Evolutionary conservation across 495 filamentous ascomycete genomes (phyloP).

Genomic region (Penicillium dipodomyicola): DNA sequence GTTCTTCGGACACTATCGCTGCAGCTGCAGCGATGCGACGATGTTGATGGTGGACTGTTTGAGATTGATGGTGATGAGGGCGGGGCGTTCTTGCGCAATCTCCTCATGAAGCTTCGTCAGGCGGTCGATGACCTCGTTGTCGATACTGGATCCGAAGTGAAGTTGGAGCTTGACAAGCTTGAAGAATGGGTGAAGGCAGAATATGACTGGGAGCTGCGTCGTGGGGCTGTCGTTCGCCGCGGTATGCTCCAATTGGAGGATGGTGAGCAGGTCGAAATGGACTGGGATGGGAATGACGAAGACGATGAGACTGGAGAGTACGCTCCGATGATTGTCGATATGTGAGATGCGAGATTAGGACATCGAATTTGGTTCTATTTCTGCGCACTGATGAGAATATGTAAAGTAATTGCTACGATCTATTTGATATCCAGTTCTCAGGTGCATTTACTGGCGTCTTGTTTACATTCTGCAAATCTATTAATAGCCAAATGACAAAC

Average conservation of each 20-base stretch:
- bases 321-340: constrained; percentile 76
- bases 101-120: constrained; percentile 53
- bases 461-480: neutral
- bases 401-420: too few relatives aligned
- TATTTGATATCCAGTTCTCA: neutral
- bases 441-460: neutral
- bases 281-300: constrained; percentile 69
- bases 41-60: constrained; percentile 61
- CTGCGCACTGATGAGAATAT: neutral
- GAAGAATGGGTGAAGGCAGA: constrained; percentile 54
- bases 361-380: neutral
- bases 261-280: constrained; percentile 75
- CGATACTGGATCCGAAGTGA: constrained; percentile 36
- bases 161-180: constrained; percentile 53
- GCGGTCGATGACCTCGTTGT: constrained; percentile 43
- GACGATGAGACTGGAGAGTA: constrained; percentile 87
- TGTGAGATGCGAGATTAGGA: constrained; percentile 33
- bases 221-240: constrained; percentile 52
- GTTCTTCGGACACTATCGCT: constrained; percentile 62
- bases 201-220: constrained; percentile 64
- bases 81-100: constrained; percentile 51
- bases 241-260: constrained; percentile 73
- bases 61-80: constrained; percentile 53
- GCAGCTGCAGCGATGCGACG: constrained; percentile 70
- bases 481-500: neutral